Conservation (phyloP, 2,329 filamentous ascomycete species). For the Fusarium graminum region DNA sequence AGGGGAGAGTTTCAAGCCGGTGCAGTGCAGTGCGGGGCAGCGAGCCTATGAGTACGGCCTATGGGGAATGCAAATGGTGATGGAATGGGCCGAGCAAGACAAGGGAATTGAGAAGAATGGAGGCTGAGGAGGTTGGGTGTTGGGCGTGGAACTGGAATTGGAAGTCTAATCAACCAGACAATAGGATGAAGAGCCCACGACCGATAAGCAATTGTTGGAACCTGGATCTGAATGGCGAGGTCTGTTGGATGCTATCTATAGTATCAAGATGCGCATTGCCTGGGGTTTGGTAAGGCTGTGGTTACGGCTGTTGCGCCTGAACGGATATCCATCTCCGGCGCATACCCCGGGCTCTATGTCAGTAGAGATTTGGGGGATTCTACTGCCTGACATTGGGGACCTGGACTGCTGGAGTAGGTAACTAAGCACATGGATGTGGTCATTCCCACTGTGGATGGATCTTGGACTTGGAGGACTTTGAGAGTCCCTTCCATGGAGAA, state of each 20-base stretch:
- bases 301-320: not conserved
- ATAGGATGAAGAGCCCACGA: not conserved
- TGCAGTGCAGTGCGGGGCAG: conserved; percentile 34
- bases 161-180: not conserved
- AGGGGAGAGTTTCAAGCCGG: conserved; percentile 38
- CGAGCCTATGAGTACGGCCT: conserved; percentile 13
- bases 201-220: not conserved
- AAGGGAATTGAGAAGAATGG: conserved; percentile 36
- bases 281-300: not conserved
- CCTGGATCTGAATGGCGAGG: no score
- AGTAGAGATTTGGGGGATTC: no score
- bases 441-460: no score
- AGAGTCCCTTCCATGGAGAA: not conserved
- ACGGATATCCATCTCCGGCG: conserved; percentile 29
- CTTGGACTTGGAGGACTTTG: no score
- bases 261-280: no score
- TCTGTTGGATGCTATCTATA: no score
- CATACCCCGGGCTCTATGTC: conserved; percentile 6
- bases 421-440: not conserved
- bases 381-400: not conserved
- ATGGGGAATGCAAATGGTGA: conserved; percentile 31
- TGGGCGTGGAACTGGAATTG: no score
- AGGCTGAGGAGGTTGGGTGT: conserved; percentile 29
- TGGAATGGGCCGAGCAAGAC: conserved; percentile 38
- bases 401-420: not conserved